Percentiles rank a stretch among this genome's conserved stretches.
Conservation (phyloP, 78 protist species). For the Protostelium mycophagum region DNA sequence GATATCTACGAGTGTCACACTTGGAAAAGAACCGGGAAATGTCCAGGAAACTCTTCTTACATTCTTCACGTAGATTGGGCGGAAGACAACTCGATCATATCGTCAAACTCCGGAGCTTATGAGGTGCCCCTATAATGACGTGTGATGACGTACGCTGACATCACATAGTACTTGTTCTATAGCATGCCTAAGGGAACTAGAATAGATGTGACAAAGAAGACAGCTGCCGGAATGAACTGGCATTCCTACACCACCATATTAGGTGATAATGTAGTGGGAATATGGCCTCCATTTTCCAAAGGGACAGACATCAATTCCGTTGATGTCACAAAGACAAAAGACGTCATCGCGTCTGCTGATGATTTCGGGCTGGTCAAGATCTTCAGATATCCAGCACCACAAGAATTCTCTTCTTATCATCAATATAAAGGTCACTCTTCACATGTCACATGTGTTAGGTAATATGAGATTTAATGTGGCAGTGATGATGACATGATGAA, state of each 20-base stretch:
- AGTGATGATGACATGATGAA: neutral
- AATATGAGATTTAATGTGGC: neutral
- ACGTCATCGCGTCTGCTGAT: slow-evolving; percentile 50
- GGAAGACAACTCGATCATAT: neutral
- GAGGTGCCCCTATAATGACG: slow-evolving; percentile 1
- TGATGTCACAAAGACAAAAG: neutral
- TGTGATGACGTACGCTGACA: no score
- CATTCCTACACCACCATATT: slow-evolving; percentile 11
- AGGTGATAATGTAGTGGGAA: slow-evolving; percentile 29
- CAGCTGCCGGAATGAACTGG: slow-evolving; percentile 7
- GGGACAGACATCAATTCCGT: slow-evolving; percentile 17
- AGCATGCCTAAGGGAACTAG: neutral
- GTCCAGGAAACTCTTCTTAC: slow-evolving; percentile 12
- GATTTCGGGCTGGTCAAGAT: slow-evolving; percentile 49
- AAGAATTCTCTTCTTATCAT: neutral
- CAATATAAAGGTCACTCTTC: slow-evolving; percentile 29
- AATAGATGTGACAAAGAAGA: neutral
- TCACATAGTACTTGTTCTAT: neutral
- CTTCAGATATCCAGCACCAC: slow-evolving; percentile 48
- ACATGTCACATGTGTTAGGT: slow-evolving; percentile 30
- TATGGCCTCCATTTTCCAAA: slow-evolving; percentile 13
- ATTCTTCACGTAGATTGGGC: slow-evolving; percentile 24
- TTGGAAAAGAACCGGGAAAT: neutral
- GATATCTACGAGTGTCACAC: slow-evolving; percentile 15
- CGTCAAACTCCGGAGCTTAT: slow-evolving; percentile 9